A percentile compares a stretch with the other conserved stretches of the same genome.
Conservation (phyloP, 129 eudicot species). For the Oenanthe sinensis region DNA sequence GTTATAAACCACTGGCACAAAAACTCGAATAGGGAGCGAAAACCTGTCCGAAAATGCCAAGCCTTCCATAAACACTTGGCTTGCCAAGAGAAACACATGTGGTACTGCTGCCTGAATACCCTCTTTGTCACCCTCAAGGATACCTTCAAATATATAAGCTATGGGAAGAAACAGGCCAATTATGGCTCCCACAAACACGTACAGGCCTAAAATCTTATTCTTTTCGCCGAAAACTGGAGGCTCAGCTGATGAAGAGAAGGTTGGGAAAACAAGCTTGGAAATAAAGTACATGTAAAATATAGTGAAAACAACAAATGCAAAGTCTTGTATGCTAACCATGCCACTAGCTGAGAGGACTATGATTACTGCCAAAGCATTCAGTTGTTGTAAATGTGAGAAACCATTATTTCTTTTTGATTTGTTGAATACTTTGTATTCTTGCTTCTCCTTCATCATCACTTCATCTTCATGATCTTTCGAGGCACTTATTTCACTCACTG, state of each 20-base stretch:
- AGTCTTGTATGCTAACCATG: constrained; percentile 49
- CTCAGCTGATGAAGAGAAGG: constrained; percentile 11
- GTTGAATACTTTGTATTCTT: constrained; percentile 1
- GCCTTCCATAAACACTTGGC: constrained; percentile 78
- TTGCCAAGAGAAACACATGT: constrained; percentile 61
- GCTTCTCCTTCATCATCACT: background rate
- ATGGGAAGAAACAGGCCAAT: constrained; percentile 68
- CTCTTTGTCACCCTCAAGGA: constrained; percentile 61
- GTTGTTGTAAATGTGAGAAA: constrained; percentile 46
- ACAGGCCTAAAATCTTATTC: constrained; percentile 27
- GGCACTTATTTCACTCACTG: background rate
- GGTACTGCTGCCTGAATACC: constrained; percentile 78
- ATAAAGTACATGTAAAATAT: constrained; percentile 53
- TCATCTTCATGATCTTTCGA: background rate
- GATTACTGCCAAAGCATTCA: constrained; percentile 51
- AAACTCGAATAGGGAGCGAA: constrained; percentile 68
- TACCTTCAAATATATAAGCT: constrained; percentile 63
- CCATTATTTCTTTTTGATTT: constrained; percentile 7
- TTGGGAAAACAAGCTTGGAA: constrained; percentile 58
- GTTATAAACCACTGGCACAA: constrained; percentile 71
- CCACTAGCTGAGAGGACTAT: constrained; percentile 66
- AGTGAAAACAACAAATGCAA: constrained; percentile 50
- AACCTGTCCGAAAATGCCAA: constrained; percentile 44
- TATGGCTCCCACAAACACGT: constrained; percentile 35
- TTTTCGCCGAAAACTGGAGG: constrained; percentile 30